phyloP scores from a whole-genome alignment of 192 early-diverging fungal species.

The Backusella tuberculispora region DNA sequence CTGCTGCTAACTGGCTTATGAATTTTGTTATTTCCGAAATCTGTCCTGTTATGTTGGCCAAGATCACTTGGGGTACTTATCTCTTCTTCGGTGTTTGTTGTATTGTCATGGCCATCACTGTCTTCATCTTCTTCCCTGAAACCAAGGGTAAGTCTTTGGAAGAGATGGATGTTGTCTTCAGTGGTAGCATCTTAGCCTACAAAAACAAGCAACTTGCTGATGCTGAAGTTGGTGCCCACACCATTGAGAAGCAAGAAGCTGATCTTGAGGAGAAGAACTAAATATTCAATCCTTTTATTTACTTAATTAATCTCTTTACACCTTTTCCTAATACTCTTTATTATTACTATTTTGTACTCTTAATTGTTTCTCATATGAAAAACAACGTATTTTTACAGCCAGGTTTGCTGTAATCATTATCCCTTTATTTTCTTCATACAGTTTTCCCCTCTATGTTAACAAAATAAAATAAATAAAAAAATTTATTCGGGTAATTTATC shows the following conservation, averaged over 20 bases:
- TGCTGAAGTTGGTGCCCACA: neutral
- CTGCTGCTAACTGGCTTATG: slow-evolving; percentile 85
- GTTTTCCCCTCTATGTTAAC: neutral
- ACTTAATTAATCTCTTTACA: slow-evolving; percentile 4
- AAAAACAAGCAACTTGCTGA: neutral
- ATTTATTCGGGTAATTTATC: neutral
- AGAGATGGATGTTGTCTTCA: slow-evolving; percentile 84
- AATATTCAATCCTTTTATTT: neutral
- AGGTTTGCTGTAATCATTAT: slow-evolving; percentile 4
- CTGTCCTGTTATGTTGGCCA: slow-evolving; percentile 68
- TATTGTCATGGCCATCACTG: slow-evolving; percentile 52
- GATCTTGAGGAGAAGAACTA: slow-evolving; percentile 15
- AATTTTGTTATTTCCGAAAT: slow-evolving; percentile 78
- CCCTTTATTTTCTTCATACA: neutral
- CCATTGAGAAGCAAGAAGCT: neutral
- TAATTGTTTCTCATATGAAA: slow-evolving; percentile 11
- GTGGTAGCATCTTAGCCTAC: slow-evolving; percentile 17
- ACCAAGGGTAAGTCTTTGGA: slow-evolving; percentile 84
- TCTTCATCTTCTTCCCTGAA: slow-evolving; percentile 77
- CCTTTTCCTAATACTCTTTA: neutral
- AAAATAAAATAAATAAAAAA: slow-evolving; percentile 4
- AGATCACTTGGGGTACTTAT: slow-evolving; percentile 65
- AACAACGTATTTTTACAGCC: neutral
- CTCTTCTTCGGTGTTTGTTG: slow-evolving; percentile 70
- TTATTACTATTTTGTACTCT: neutral